phyloP scores from a whole-genome alignment of 2,329 filamentous ascomycete genomes.

The Aspergillus sp. region DNA sequence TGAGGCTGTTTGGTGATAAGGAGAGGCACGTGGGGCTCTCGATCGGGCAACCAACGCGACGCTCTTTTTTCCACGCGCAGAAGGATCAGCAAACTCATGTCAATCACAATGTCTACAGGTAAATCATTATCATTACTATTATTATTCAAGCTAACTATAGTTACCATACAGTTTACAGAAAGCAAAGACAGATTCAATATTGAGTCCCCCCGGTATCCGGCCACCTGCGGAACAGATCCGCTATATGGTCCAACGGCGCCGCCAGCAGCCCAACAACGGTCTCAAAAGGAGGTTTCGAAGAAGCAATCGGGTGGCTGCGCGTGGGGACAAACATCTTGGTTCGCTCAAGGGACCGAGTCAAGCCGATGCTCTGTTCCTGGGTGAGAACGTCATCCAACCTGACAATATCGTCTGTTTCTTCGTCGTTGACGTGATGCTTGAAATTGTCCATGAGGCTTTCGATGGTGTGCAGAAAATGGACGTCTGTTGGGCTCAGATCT shows the following conservation, averaged over 20 bases:
- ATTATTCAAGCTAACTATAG: too few species aligned
- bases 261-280: slow-evolving; percentile 49
- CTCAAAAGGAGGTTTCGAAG: slow-evolving; percentile 52
- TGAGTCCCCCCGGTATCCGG: slow-evolving; percentile 20
- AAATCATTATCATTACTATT: too few species aligned
- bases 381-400: slow-evolving; percentile 40
- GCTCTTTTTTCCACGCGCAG: too few species aligned
- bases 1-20: too few species aligned
- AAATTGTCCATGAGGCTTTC: slow-evolving; percentile 38
- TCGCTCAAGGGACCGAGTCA: slow-evolving; percentile 41
- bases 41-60: too few species aligned
- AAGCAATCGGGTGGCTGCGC: slow-evolving; percentile 46
- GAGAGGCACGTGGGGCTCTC: too few species aligned
- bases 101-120: too few species aligned
- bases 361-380: slow-evolving; percentile 21
- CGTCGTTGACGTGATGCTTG: slow-evolving; percentile 45
- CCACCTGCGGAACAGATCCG: slow-evolving; percentile 52
- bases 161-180: too few species aligned
- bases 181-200: too few species aligned
- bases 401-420: slow-evolving; percentile 45
- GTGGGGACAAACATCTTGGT: slow-evolving; percentile 51
- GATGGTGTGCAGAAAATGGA: slow-evolving; percentile 38
- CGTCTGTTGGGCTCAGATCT: slow-evolving; percentile 30
- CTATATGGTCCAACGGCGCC: slow-evolving; percentile 52
- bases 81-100: too few species aligned